Evolutionary conservation across 2,329 filamentous ascomycete genomes (phyloP).

Genomic region (Phoma sp.): DNA sequence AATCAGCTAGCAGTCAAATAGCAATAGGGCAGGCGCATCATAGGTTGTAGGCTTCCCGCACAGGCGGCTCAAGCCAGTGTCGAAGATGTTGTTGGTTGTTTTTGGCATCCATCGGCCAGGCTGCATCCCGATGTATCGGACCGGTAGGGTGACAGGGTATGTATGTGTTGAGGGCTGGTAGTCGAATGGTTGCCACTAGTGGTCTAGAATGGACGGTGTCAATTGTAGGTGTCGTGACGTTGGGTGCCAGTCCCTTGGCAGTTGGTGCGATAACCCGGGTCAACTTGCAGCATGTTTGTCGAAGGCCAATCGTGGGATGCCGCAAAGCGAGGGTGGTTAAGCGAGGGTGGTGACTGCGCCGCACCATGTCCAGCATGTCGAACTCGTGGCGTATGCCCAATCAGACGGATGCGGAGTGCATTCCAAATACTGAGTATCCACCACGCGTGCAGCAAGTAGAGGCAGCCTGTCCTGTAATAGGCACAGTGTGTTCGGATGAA

Average conservation of each 20-base stretch:
- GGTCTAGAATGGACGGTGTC: background rate
- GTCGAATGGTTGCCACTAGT: slow-evolving; percentile 5
- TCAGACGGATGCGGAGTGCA: slow-evolving; percentile 25
- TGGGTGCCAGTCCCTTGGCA: slow-evolving; percentile 1
- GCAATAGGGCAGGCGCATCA: slow-evolving; percentile 9
- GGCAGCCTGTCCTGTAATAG: slow-evolving; percentile 46
- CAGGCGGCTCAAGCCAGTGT: too few relatives aligned
- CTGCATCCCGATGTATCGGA: background rate
- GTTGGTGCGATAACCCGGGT: too few relatives aligned
- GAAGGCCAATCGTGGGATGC: slow-evolving; percentile 16
- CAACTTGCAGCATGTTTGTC: slow-evolving; percentile 8
- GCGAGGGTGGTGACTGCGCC: slow-evolving; percentile 35
- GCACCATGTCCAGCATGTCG: slow-evolving; percentile 30
- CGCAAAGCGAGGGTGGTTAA: slow-evolving; percentile 30
- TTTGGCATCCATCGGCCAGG: background rate
- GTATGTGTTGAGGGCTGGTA: background rate
- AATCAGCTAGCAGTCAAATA: background rate
- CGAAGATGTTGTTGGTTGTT: background rate
- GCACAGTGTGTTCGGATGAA: slow-evolving; percentile 53
- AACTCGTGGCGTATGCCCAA: slow-evolving; percentile 34
- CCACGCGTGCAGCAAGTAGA: slow-evolving; percentile 42
- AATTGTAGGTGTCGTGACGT: background rate
- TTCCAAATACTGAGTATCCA: slow-evolving; percentile 30
- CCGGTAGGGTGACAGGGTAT: background rate
- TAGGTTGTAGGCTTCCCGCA: background rate